Evolutionary conservation across 2,329 filamentous ascomycete genomes (phyloP), one percentile per base, ranked within the genome.

Genomic region (Ophiostoma sp.): DNA sequence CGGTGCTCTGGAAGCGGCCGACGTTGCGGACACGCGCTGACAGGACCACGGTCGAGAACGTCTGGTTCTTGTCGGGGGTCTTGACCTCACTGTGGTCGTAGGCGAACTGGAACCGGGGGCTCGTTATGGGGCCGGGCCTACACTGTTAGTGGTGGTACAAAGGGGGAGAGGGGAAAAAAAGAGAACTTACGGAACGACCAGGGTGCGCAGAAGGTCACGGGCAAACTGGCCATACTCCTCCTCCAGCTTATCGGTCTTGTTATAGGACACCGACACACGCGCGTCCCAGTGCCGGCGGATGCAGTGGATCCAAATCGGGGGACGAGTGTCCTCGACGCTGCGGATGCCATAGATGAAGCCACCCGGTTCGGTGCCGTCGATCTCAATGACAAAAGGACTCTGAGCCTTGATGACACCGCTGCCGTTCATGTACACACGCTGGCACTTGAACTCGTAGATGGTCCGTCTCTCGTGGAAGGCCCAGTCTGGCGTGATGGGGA

Each of bases 251-350:
- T 77, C 71, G 0, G 71, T 75, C 4, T 76, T 57, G 59, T 71
- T 75, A 70, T 78, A 76, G 3, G 74, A 69, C n/a, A 78, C 68
- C 7, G 75, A 63, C 8, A 80, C 73, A n/a, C 76, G 77, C 8
- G 79, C 71, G 69, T 82, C 80, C 80, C 79, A 82, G 64, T 79
- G 76, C 17, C 78, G 79, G 3, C 75, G 77, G 19, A 80, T 74
- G 25, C 78, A 80, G 74, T 82, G 80, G 8, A 82, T 73, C 70
- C 75, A 78, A 15, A 80, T 64, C 6, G 76, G 75, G 6, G 72
- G 72, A 9, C 75, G 70, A 3, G 42, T 72, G 52, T 77, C 70
- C 19, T 71, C 39, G 2, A 71, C n/a, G 12, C 76, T 55, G n/a
- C 76, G 79, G 28, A 80, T 73, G 8, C 55, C 76, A 70, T 78